Evolutionary conservation across 176 grass and related monocot species (phyloP).

Genomic region (Saccharum officinarum): DNA sequence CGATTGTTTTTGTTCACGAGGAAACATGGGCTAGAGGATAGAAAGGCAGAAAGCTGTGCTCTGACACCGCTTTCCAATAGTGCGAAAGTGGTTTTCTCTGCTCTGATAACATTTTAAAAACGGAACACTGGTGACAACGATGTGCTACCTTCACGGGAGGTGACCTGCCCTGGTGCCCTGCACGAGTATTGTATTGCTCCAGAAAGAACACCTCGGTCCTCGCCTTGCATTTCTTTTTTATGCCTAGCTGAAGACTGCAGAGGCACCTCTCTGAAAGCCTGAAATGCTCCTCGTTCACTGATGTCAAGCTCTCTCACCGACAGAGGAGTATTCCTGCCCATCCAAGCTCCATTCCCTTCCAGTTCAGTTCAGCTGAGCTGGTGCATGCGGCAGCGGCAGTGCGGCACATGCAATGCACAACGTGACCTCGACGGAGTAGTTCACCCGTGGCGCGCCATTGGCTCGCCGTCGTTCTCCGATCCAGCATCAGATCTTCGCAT

Average conservation of each 20-base stretch:
- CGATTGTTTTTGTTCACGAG: too few species aligned
- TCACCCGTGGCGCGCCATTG: not conserved
- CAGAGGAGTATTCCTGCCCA: too few species aligned
- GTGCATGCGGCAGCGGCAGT: not conserved
- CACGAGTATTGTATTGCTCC: not conserved
- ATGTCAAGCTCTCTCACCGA: not conserved
- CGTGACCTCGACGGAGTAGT: not conserved
- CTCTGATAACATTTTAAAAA: not conserved
- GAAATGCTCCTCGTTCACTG: not conserved
- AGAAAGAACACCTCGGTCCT: not conserved
- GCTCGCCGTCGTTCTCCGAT: constrained; percentile 15
- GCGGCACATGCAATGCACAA: not conserved
- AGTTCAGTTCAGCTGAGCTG: not conserved
- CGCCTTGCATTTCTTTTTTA: not conserved
- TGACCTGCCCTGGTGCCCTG: not conserved
- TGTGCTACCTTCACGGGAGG: not conserved
- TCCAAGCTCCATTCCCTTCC: not conserved
- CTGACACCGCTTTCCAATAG: not conserved
- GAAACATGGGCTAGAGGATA: too few species aligned
- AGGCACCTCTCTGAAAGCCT: not conserved
- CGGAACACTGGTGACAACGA: not conserved
- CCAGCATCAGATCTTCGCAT: not conserved
- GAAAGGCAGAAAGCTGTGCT: not conserved
- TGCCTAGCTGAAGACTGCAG: not conserved
- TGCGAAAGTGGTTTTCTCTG: not conserved